These are phyloP conservation scores for Plenodomus tracheiphilus DNA, from an alignment of 2,329 filamentous ascomycete genomes.

Conservation along the genomic window DNA sequence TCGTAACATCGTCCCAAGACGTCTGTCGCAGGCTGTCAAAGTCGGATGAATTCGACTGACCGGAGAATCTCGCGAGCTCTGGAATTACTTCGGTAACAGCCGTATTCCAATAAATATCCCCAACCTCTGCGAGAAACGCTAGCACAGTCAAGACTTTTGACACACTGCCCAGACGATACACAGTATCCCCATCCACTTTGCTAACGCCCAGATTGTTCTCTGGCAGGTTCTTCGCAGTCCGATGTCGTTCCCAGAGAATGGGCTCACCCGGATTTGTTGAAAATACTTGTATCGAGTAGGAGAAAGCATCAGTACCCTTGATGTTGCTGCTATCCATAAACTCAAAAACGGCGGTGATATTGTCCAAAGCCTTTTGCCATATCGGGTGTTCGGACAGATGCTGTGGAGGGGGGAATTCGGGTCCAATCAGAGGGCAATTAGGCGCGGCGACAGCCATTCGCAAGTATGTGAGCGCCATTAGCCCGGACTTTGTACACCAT, in stretches of 20 bases:
- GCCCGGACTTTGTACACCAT: conserved; percentile 1
- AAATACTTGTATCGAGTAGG: conserved; percentile 30
- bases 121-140: conserved; percentile 42
- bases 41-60: conserved; percentile 9
- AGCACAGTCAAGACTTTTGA: conserved; percentile 48
- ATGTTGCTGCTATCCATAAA: conserved; percentile 24
- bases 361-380: conserved; percentile 23
- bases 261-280: conserved; percentile 22
- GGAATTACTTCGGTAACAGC: conserved; percentile 34
- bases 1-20: conserved; percentile 41
- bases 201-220: conserved; percentile 21
- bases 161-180: conserved; percentile 50
- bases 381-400: conserved; percentile 20
- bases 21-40: conserved; percentile 27
- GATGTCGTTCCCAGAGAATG: conserved; percentile 24
- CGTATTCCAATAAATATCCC: conserved; percentile 40
- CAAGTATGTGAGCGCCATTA: conserved; percentile 11
- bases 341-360: conserved; percentile 23
- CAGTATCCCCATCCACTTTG: conserved; percentile 42
- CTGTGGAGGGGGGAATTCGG: conserved; percentile 28
- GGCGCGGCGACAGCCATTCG: conserved; percentile 14
- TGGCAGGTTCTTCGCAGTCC: conserved; percentile 20
- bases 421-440: conserved; percentile 27
- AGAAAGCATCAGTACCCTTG: conserved; percentile 17
- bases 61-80: conserved; percentile 19